Evolutionary conservation across 129 eudicot genomes (phyloP).

Genomic region (Arctium minus): DNA sequence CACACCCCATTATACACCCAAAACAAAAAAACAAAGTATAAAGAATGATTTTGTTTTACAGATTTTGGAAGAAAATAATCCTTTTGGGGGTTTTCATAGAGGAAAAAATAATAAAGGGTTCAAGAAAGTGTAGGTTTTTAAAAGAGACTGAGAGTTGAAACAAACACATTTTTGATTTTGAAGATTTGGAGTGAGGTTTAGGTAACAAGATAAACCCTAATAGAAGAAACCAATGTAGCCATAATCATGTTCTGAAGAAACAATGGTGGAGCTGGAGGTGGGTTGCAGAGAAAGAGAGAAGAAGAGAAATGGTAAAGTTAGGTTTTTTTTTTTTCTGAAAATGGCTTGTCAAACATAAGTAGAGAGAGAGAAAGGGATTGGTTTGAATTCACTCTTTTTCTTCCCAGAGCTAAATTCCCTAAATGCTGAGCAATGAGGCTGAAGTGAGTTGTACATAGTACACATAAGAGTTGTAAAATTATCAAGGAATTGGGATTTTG

Average conservation of each 20-base stretch:
- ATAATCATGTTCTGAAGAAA: constrained; percentile 15
- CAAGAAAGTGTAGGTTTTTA: constrained; percentile 5
- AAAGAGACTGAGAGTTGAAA: constrained; percentile 9
- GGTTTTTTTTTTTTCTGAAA: constrained; percentile 18
- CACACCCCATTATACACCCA: constrained; percentile 74
- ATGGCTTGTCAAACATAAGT: constrained; percentile 36
- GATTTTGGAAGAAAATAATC: constrained; percentile 18
- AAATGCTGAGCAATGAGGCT: constrained; percentile 1
- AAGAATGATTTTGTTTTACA: constrained; percentile 22
- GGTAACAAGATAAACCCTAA: constrained; percentile 20
- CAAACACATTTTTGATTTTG: constrained; percentile 21
- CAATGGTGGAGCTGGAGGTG: constrained; percentile 18
- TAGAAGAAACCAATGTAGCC: constrained; percentile 25
- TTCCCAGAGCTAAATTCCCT: not conserved
- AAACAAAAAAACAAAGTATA: not conserved
- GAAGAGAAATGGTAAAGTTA: constrained; percentile 22
- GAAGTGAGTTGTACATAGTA: constrained; percentile 8
- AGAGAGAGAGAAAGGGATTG: constrained; percentile 10
- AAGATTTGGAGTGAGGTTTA: constrained; percentile 17
- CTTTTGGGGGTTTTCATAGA: constrained; percentile 14
- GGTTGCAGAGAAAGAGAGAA: constrained; percentile 29
- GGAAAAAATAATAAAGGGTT: not conserved
- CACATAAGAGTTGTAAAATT: not conserved
- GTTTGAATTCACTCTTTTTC: not conserved
- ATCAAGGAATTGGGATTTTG: constrained; percentile 18